Evolutionary conservation across 306 rosid species (phyloP).

Genomic region (Begonia masoniana): DNA sequence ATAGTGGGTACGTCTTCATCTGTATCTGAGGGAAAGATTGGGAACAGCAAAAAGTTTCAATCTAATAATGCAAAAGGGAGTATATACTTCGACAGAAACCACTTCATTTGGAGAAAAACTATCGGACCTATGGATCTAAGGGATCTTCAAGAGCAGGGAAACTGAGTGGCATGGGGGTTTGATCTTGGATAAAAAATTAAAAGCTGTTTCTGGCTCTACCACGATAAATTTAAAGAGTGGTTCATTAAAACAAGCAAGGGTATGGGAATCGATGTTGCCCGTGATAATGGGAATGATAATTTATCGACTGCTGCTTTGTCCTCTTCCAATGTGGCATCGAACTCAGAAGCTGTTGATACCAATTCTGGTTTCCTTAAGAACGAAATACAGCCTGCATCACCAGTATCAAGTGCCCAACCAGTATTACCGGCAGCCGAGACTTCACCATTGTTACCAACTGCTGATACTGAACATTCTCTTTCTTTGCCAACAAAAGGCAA

Average conservation of each 20-base stretch:
- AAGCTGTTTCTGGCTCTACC: slow-evolving; percentile 54
- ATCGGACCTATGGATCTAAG: slow-evolving; percentile 59
- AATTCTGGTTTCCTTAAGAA: slow-evolving; percentile 23
- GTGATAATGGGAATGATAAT: slow-evolving; percentile 30
- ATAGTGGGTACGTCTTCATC: slow-evolving; percentile 35
- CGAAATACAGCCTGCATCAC: slow-evolving; percentile 1
- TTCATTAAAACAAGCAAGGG: slow-evolving; percentile 63
- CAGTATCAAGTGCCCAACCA: too few species aligned
- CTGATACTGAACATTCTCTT: slow-evolving; percentile 74
- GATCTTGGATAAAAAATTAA: slow-evolving; percentile 57
- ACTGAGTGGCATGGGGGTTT: slow-evolving; percentile 54
- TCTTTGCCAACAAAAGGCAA: slow-evolving; percentile 37
- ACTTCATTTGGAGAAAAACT: slow-evolving; percentile 38
- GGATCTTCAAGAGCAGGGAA: slow-evolving; percentile 67
- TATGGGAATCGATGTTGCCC: slow-evolving; percentile 46
- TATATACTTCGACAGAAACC: slow-evolving; percentile 73
- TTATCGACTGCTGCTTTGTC: slow-evolving; percentile 30
- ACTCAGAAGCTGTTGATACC: slow-evolving; percentile 25
- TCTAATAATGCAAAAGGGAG: slow-evolving; percentile 53
- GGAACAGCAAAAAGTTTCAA: slow-evolving; percentile 40
- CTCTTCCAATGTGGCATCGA: slow-evolving; percentile 25
- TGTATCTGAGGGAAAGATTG: slow-evolving; percentile 42
- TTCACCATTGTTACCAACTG: slow-evolving; percentile 27
- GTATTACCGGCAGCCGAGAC: neutral
- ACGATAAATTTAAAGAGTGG: slow-evolving; percentile 51